A percentile compares a stretch with the other conserved stretches of the same genome.
Conservation (phyloP, 352 stramenopile genomes). For the Phytophthora europaea region DNA sequence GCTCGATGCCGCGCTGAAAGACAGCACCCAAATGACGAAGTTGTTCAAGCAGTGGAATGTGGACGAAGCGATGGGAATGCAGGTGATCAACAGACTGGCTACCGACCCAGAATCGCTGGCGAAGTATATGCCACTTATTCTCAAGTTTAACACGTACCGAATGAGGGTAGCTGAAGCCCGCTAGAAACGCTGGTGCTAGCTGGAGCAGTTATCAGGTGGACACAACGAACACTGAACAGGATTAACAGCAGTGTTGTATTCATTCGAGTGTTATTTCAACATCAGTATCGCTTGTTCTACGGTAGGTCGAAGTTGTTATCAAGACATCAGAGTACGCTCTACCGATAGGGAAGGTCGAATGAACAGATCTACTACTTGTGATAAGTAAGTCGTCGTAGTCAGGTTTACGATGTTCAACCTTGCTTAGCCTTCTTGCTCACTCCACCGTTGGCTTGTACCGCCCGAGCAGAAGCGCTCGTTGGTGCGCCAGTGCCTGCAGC, state of each 20-base stretch:
- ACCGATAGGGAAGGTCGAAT: background rate
- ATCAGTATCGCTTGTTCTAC: background rate
- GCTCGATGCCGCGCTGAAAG: constrained; percentile 2
- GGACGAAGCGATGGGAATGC: constrained; percentile 2
- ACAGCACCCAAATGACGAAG: background rate
- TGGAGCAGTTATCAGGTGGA: background rate
- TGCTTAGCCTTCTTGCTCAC: constrained; percentile 53
- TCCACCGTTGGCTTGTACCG: constrained; percentile 26
- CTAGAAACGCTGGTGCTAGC: background rate
- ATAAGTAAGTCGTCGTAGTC: constrained; percentile 26
- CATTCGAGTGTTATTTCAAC: background rate
- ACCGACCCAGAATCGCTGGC: background rate
- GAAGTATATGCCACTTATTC: background rate
- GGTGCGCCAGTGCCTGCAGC: constrained; percentile 28
- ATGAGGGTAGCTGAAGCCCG: background rate
- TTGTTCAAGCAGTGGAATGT: constrained; percentile 19
- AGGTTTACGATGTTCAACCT: constrained; percentile 19
- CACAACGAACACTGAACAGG: background rate
- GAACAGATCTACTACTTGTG: constrained; percentile 22
- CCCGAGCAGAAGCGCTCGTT: constrained; percentile 16
- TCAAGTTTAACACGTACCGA: constrained; percentile 4
- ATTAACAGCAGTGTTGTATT: background rate
- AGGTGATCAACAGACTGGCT: constrained; percentile 6
- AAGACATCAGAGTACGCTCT: background rate
- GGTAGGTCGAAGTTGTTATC: background rate